A percentile compares a stretch with the other conserved stretches of the same genome.
Conservation (phyloP, 2,329 filamentous ascomycete species). For the Aspergillus sp. region DNA sequence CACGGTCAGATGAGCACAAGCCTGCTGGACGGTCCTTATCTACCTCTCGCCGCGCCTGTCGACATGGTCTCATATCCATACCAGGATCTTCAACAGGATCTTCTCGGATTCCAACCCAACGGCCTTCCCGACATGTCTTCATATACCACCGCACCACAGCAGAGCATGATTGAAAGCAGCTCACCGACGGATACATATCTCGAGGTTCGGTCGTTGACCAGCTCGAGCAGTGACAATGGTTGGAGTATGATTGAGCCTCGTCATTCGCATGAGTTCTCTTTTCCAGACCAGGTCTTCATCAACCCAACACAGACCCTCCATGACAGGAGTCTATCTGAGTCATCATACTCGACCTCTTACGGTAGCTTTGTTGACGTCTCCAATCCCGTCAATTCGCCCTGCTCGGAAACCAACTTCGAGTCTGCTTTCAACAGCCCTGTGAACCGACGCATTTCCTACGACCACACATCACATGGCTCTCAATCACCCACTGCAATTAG, state of each 20-base stretch:
- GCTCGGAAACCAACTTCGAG: constrained; percentile 73
- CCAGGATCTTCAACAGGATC: constrained; percentile 74
- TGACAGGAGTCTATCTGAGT: constrained; percentile 81
- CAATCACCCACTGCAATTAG: constrained; percentile 56
- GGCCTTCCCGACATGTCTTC: constrained; percentile 48
- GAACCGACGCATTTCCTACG: constrained; percentile 42
- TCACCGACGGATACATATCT: constrained; percentile 79
- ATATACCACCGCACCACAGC: constrained; percentile 38
- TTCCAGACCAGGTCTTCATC: constrained; percentile 71
- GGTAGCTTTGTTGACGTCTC: constrained; percentile 82
- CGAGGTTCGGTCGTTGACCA: constrained; percentile 78
- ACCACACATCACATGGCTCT: constrained; percentile 44
- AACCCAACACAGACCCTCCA: constrained; percentile 90
- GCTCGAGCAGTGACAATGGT: constrained; percentile 79
- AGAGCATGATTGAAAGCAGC: constrained; percentile 50
- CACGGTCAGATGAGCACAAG: constrained; percentile 63
- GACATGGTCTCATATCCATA: constrained; percentile 69
- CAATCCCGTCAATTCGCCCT: constrained; percentile 77
- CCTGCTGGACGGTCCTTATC: constrained; percentile 65
- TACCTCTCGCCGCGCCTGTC: constrained; percentile 54
- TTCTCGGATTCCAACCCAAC: constrained; percentile 55
- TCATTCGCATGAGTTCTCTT: constrained; percentile 68
- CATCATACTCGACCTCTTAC: constrained; percentile 72
- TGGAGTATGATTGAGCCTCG: constrained; percentile 81
- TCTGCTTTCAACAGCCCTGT: constrained; percentile 43